phyloP scores from a whole-genome alignment of 768 basidiomycete species.

The Agrocybe praecox region DNA sequence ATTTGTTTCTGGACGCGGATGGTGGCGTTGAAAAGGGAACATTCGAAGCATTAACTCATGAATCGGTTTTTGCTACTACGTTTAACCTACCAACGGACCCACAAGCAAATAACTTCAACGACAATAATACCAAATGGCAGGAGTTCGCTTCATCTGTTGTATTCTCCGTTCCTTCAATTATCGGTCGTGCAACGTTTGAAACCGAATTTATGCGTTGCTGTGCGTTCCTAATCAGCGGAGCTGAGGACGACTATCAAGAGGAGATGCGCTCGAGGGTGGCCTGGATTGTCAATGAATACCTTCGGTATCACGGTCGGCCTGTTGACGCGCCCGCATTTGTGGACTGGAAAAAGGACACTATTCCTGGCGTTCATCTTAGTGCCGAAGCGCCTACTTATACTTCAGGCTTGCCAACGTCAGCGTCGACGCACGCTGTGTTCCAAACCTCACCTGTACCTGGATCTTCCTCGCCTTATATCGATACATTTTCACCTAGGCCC shows the following conservation, averaged over 20 bases:
- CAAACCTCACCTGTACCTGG: constrained; percentile 47
- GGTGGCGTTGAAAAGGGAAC: constrained; percentile 63
- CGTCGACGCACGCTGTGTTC: constrained; percentile 57
- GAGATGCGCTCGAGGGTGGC: constrained; percentile 47
- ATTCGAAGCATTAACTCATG: constrained; percentile 80
- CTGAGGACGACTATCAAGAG: constrained; percentile 41
- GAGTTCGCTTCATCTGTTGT: constrained; percentile 65
- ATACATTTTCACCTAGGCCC: constrained; percentile 58
- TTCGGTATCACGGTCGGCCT: constrained; percentile 57
- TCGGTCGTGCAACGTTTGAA: constrained; percentile 62
- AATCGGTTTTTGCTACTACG: constrained; percentile 77
- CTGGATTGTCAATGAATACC: constrained; percentile 71
- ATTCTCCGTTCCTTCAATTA: constrained; percentile 59
- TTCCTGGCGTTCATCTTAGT: constrained; percentile 42
- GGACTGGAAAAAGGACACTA: constrained; percentile 52
- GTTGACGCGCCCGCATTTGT: constrained; percentile 58
- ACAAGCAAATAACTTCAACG: constrained; percentile 12
- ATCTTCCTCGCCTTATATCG: constrained; percentile 46
- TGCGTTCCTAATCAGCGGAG: constrained; percentile 63
- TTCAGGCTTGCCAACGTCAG: constrained; percentile 39
- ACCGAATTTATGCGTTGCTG: constrained; percentile 70
- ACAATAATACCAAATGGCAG: constrained; percentile 39
- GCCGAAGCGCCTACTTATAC: constrained; percentile 18
- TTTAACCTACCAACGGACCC: constrained; percentile 27
- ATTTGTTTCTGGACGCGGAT: constrained; percentile 47